Evolutionary conservation across 306 rosid genomes (phyloP).

Genomic region (Lotus japonicus): DNA sequence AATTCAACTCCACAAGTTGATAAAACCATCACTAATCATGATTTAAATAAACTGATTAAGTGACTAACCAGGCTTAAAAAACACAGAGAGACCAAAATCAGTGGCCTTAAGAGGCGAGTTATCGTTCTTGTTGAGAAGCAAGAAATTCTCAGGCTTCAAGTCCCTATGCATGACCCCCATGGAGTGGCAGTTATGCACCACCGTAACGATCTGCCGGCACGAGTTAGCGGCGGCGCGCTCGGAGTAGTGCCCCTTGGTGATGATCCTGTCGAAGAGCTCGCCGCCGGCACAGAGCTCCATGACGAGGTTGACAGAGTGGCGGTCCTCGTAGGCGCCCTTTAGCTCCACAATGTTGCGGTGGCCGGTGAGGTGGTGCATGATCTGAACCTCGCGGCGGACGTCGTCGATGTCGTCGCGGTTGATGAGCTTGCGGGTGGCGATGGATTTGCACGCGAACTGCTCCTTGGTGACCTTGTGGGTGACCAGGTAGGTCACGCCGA

Average conservation of each 20-base stretch:
- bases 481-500: slow-evolving; percentile 80
- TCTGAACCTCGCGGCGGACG: slow-evolving; percentile 86
- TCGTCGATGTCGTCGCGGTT: slow-evolving; percentile 77
- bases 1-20: too few species aligned
- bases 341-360: slow-evolving; percentile 91
- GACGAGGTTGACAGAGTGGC: slow-evolving; percentile 82
- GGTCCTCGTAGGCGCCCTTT: slow-evolving; percentile 85
- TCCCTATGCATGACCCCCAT: slow-evolving; percentile 97
- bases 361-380: slow-evolving; percentile 98
- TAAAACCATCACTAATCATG: too few species aligned
- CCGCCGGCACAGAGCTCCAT: slow-evolving; percentile 99
- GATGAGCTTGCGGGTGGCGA: slow-evolving; percentile 74
- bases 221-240: slow-evolving; percentile 84
- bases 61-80: slow-evolving; percentile 58
- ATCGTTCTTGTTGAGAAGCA: slow-evolving; percentile 53
- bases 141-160: slow-evolving; percentile 88
- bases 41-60: too few species aligned
- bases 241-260: slow-evolving; percentile 79
- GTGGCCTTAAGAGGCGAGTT: slow-evolving; percentile 82
- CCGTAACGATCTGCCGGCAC: slow-evolving; percentile 85
- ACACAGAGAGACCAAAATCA: slow-evolving; percentile 90
- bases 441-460: slow-evolving; percentile 87
- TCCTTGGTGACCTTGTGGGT: slow-evolving; percentile 61
- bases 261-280: slow-evolving; percentile 88
- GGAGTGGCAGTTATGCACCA: slow-evolving; percentile 78